Percentiles rank a stretch among this genome's conserved stretches.
Conservation (phyloP, 768 basidiomycete genomes). For the Daedaleopsis nitida region DNA sequence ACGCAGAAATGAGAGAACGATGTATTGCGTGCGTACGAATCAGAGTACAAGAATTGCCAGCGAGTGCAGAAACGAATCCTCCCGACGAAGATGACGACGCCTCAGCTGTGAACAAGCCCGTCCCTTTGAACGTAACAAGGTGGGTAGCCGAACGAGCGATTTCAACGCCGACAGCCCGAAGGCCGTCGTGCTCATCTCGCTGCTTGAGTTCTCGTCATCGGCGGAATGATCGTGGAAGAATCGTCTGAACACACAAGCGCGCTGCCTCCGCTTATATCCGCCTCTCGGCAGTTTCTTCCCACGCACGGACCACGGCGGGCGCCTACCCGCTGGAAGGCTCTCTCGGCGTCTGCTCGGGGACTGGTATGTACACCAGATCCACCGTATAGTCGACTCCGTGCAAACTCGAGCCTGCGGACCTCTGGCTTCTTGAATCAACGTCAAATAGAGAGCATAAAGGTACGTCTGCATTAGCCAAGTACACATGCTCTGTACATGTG, state of each 20-base stretch:
- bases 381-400: no score
- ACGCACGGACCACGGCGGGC: not conserved
- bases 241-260: slow-evolving; percentile 9
- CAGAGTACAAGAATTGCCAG: no score
- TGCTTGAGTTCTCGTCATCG: slow-evolving; percentile 58
- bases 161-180: slow-evolving; percentile 51
- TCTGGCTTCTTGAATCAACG: not conserved
- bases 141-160: slow-evolving; percentile 64
- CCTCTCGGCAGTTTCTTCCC: not conserved
- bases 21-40: not conserved
- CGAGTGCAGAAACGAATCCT: not conserved
- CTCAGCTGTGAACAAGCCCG: slow-evolving; percentile 55
- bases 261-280: not conserved
- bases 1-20: not conserved
- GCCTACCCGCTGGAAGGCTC: not conserved
- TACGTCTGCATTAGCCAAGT: no score
- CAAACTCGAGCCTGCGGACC: no score
- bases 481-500: no score
- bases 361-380: no score
- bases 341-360: no score
- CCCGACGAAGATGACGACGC: slow-evolving; percentile 37
- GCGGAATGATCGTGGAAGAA: slow-evolving; percentile 32
- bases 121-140: slow-evolving; percentile 65
- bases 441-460: no score
- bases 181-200: slow-evolving; percentile 55